Base-by-base conservation (phyloP, 2,329 filamentous ascomycete genomes). In the Aspergillus clavatus region DNA sequence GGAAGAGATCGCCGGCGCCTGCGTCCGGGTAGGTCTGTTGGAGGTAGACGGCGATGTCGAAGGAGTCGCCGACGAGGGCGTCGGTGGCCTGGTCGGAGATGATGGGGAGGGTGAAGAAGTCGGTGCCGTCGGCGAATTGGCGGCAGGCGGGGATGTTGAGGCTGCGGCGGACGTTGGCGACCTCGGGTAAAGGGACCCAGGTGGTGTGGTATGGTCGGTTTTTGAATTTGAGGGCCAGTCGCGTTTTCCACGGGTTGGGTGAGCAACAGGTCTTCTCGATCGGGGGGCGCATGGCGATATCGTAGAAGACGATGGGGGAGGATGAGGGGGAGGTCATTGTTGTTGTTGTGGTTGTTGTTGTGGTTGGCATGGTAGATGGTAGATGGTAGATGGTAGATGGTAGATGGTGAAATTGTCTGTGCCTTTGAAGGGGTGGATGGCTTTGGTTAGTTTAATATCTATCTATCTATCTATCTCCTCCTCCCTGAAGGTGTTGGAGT, bases 291-390 rank as follows among this genome's bases (percentile, higher is more conserved):
- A 58, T 64, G 6, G 62, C 65, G 35, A 76, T 73, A 54, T 75
- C 72, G 54, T 74, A 76, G 44, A 73, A 63, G 8, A 72, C 60
- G 8, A 72, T 62, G 24, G 51, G n/a, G n/a, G n/a, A n/a, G n/a
- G n/a, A n/a, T n/a, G n/a, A n/a, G n/a, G n/a, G n/a, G n/a, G n/a
- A n/a, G n/a, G n/a, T n/a, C n/a, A n/a, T n/a, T n/a, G n/a, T n/a
- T n/a, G n/a, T n/a, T n/a, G n/a, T n/a, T n/a, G n/a, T n/a, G n/a
- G n/a, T n/a, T n/a, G n/a, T n/a, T n/a, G n/a, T n/a, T n/a, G n/a
- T n/a, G n/a, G n/a, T n/a, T n/a, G n/a, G n/a, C n/a, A n/a, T n/a
- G n/a, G n/a, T n/a, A n/a, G n/a, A n/a, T n/a, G n/a, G n/a, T n/a
- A n/a, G n/a, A n/a, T n/a, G n/a, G n/a, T n/a, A n/a, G n/a, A n/a